phyloP scores from a whole-genome alignment of 2,329 filamentous ascomycete genomes.

The Claviceps paspali region DNA sequence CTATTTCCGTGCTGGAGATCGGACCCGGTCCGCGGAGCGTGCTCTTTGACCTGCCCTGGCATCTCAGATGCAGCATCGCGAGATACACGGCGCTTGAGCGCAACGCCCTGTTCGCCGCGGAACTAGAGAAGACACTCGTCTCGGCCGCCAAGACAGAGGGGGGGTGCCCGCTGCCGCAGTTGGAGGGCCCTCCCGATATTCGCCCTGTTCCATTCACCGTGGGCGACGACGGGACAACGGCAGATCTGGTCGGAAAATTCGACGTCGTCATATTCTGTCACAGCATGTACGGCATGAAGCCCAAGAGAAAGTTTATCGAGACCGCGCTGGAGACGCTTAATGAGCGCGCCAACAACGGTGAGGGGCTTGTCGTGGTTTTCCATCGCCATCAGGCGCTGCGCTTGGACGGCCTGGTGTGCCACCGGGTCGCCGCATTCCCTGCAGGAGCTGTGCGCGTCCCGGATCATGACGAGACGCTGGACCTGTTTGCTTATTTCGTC shows the following conservation, averaged over 20 bases:
- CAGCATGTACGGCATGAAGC: constrained; percentile 46
- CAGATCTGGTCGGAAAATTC: constrained; percentile 22
- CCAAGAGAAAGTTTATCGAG: constrained; percentile 30
- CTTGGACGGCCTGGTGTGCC: constrained; percentile 31
- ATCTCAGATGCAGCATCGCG: constrained; percentile 19
- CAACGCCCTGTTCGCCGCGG: not conserved
- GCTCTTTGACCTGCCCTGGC: constrained; percentile 30
- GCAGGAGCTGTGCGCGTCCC: constrained; percentile 26
- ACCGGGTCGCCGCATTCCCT: constrained; percentile 31
- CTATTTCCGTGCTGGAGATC: constrained; percentile 42
- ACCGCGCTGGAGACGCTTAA: constrained; percentile 31
- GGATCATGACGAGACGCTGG: constrained; percentile 29
- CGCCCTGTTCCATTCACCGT: not conserved
- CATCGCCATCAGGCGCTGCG: constrained; percentile 32
- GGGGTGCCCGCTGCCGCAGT: not conserved
- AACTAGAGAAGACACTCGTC: not conserved
- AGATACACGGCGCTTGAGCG: not conserved
- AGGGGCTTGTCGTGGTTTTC: constrained; percentile 37
- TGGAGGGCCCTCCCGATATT: not conserved
- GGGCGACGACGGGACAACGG: not conserved
- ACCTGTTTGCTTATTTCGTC: constrained; percentile 37
- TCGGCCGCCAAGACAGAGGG: not conserved
- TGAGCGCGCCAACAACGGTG: constrained; percentile 12
- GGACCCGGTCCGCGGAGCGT: constrained; percentile 42
- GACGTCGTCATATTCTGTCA: constrained; percentile 47